phyloP scores from a whole-genome alignment of 1,284 basidiomycete genomes.

The Pseudozyma thailandica region DNA sequence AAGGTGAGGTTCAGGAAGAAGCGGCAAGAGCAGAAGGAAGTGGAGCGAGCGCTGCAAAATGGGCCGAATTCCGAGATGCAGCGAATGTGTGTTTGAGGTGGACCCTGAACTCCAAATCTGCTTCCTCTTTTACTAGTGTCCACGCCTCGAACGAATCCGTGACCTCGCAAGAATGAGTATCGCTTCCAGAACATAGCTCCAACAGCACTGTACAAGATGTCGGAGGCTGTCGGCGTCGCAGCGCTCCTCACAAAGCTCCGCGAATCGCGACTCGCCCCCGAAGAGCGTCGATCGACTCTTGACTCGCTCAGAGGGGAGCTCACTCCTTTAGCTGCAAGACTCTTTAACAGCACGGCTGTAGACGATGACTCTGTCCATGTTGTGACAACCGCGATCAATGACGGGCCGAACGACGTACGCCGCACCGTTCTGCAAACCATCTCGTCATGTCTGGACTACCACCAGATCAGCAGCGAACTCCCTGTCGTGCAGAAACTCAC shows the following conservation, averaged over 20 bases:
- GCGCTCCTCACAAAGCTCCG: constrained; percentile 19
- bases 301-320: constrained; percentile 15
- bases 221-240: neutral
- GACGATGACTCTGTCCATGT: neutral
- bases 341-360: neutral
- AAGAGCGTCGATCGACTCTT: constrained; percentile 19
- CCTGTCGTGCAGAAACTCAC: constrained; percentile 2
- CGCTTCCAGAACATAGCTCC: neutral
- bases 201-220: neutral
- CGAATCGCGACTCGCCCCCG: constrained; percentile 30
- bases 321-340: neutral
- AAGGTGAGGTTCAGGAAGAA: neutral
- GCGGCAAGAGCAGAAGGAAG: neutral
- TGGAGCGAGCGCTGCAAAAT: neutral
- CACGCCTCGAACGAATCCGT: neutral
- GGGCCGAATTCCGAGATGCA: constrained; percentile 2
- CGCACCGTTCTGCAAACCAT: constrained; percentile 13
- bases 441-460: constrained; percentile 6
- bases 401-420: constrained; percentile 26
- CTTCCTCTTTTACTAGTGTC: neutral
- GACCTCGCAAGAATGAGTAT: neutral
- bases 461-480: neutral
- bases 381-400: neutral
- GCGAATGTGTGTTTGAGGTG: neutral
- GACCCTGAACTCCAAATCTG: constrained; percentile 11